Conservation (phyloP, 352 stramenopile species). For the Pythium insidiosum region DNA sequence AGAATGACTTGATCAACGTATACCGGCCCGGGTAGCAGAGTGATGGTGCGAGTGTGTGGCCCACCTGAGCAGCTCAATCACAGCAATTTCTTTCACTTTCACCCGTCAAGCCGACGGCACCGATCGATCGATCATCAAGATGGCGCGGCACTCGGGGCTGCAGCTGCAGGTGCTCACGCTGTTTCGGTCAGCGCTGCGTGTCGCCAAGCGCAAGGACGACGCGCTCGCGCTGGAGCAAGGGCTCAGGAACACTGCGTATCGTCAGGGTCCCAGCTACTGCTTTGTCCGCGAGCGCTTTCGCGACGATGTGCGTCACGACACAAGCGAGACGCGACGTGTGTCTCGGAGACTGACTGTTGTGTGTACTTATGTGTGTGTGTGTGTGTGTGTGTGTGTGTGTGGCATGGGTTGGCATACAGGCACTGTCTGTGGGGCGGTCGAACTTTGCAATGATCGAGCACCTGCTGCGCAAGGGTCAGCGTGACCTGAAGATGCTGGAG, state of each 20-base stretch:
- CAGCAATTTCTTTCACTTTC: constrained; percentile 8
- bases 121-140: constrained; percentile 1
- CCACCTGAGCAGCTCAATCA: neutral
- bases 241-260: neutral
- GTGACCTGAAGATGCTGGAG: constrained; percentile 75
- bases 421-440: constrained; percentile 40
- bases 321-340: too few relatives aligned
- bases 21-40: neutral
- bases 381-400: neutral
- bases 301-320: constrained; percentile 47
- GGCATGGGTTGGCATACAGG: constrained; percentile 17
- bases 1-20: neutral
- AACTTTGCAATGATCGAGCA: constrained; percentile 83
- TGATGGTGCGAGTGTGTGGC: neutral
- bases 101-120: neutral
- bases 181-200: constrained; percentile 53
- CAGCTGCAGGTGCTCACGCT: constrained; percentile 72
- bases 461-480: constrained; percentile 77
- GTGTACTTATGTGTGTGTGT: too few relatives aligned
- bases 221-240: constrained; percentile 13
- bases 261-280: constrained; percentile 15
- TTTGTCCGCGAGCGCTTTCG: constrained; percentile 79
- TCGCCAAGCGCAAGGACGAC: constrained; percentile 49
- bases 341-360: too few relatives aligned
- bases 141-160: constrained; percentile 52